Base-by-base conservation (phyloP, 1,284 basidiomycete genomes). In the Apiotrichum sp. region DNA sequence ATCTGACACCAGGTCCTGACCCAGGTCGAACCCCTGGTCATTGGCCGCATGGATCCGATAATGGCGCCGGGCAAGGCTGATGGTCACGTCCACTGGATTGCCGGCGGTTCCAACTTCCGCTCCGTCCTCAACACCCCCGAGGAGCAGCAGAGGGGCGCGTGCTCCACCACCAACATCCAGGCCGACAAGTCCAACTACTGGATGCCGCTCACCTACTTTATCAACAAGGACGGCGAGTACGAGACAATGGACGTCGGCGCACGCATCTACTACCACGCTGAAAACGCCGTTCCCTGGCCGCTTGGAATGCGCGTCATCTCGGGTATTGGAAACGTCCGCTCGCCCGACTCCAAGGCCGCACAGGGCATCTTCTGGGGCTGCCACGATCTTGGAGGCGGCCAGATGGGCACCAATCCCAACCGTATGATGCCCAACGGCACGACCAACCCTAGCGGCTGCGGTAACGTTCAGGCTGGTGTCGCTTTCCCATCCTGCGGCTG, bases 141-240 rank as follows among this genome's bases (percentile, higher is more conserved):
- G 1, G 57, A 63, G 35, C 64, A 65, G 52, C 52, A 55, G 16
- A 38, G 50, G 1, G 62, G 67, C 6, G 49, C 64, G 11, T 74
- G 72, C 55, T 63, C 65, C 2, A 62, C 68, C 3, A 51, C 56
- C 41, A 50, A 59, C 16, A 65, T 78, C 47, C 65, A 60, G 3
- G 70, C 69, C 32, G 79, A 80, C 71, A 70, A 72, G 64, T 76
- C 72, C 39, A 71, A 69, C 55, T 80, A 80, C 65, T 80, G 79
- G 79, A 68, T 66, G 7, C 78, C 78, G 31, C 67, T 74, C 47
- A 63, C 79, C 7, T 79, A 77, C 68, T 75, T 73, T 56, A 78
- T 77, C 62, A 66, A 71, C 51, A n/a, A 38, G 41, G 43, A 61
- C 44, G 49, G 48, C 16, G 50, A 47, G 29, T 71, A 66, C 62